A percentile compares a stretch with the other conserved stretches of the same genome.
Conservation (phyloP, 2,329 filamentous ascomycete genomes). For the Hypoxylon sp. region DNA sequence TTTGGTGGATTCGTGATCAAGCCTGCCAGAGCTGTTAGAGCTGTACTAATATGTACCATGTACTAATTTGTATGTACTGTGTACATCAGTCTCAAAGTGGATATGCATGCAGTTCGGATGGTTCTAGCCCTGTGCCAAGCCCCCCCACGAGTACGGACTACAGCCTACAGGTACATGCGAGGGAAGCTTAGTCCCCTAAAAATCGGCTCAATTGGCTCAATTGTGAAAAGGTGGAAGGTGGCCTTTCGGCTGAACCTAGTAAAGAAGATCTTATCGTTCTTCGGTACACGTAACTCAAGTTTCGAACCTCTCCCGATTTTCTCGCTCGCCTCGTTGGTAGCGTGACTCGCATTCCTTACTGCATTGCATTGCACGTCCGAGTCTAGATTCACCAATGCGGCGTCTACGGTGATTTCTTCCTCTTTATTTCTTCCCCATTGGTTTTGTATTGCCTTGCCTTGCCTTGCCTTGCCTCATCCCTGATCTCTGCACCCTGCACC, state of each 20-base stretch:
- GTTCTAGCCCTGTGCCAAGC: slow-evolving; percentile 13
- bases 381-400: slow-evolving; percentile 39
- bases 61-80: too few relatives aligned
- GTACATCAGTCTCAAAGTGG: too few relatives aligned
- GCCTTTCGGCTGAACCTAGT: slow-evolving; percentile 38
- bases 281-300: too few relatives aligned
- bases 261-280: too few relatives aligned
- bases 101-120: not conserved
- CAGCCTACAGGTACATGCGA: not conserved
- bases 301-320: slow-evolving; percentile 16
- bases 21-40: too few relatives aligned
- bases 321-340: slow-evolving; percentile 5
- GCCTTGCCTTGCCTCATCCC: slow-evolving; percentile 17
- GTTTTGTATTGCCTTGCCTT: too few relatives aligned
- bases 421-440: slow-evolving; percentile 17
- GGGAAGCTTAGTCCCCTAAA: slow-evolving; percentile 8
- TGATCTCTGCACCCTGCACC: slow-evolving; percentile 10
- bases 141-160: slow-evolving; percentile 1
- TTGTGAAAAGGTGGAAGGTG: slow-evolving; percentile 43
- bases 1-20: too few relatives aligned
- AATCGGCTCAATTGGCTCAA: slow-evolving; percentile 12
- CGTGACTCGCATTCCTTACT: slow-evolving; percentile 25
- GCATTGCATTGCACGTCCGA: slow-evolving; percentile 10
- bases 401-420: slow-evolving; percentile 36
- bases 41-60: too few relatives aligned